These are phyloP conservation scores for Penicillium sp. DNA, from an alignment of 2,329 filamentous ascomycete genomes.

Conservation along the genomic window DNA sequence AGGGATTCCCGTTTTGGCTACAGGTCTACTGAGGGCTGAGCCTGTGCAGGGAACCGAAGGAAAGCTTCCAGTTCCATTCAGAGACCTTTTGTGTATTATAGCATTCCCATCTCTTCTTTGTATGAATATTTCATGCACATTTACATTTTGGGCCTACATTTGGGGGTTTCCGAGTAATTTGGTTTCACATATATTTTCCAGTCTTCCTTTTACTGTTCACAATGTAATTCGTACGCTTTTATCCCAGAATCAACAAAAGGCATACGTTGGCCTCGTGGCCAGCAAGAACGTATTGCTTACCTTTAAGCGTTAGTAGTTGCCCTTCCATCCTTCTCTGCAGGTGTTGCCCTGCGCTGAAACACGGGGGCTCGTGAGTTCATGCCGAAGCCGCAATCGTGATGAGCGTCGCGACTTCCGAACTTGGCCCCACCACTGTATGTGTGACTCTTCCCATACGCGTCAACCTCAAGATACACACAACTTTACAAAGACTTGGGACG, in stretches of 20 bases:
- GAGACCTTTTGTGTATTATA: background rate
- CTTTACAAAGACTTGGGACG: background rate
- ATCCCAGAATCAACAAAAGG: too few species aligned
- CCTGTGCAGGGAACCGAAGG: background rate
- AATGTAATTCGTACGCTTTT: too few species aligned
- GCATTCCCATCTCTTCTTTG: background rate
- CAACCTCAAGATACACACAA: background rate
- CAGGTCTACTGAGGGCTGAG: background rate
- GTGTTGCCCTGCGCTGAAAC: background rate
- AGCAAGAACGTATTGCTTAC: too few species aligned
- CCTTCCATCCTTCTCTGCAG: too few species aligned
- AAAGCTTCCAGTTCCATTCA: background rate
- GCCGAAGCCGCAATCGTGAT: background rate
- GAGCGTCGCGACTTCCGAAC: background rate
- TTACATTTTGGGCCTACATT: background rate
- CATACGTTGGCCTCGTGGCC: too few species aligned
- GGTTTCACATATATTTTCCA: background rate
- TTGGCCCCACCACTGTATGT: background rate
- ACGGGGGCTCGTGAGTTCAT: background rate
- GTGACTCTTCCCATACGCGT: background rate
- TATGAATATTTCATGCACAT: background rate
- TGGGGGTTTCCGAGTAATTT: background rate
- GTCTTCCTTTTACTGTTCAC: too few species aligned
- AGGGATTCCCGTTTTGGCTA: background rate
- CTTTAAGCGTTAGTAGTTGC: too few species aligned